phyloP scores from a whole-genome alignment of 1,284 basidiomycete genomes.

The Anthracocystis panici-leucophaei region DNA sequence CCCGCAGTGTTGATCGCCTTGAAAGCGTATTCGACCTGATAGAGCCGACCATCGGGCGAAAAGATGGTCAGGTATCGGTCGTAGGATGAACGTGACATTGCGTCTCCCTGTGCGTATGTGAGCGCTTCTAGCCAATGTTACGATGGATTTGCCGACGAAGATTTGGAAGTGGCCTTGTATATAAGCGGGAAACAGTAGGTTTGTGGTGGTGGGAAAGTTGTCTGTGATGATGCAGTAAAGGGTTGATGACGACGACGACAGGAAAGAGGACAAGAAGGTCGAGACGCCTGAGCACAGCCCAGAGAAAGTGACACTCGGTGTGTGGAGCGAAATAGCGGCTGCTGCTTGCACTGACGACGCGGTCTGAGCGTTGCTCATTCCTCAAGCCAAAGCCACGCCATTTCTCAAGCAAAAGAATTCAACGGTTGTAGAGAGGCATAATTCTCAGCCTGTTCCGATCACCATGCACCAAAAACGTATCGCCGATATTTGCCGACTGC shows the following conservation, averaged over 20 bases:
- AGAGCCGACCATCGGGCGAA: constrained; percentile 68
- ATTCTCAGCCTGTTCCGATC: constrained; percentile 20
- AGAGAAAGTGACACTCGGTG: constrained; percentile 40
- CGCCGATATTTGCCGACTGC: constrained; percentile 9
- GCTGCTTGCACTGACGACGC: constrained; percentile 44
- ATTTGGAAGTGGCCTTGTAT: too few species aligned
- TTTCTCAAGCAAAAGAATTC: not conserved
- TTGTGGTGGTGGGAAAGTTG: too few species aligned
- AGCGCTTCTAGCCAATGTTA: not conserved
- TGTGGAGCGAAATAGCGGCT: constrained; percentile 30
- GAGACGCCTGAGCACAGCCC: not conserved
- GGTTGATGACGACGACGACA: too few species aligned
- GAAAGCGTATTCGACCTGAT: constrained; percentile 83
- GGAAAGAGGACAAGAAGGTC: too few species aligned
- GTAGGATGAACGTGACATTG: constrained; percentile 68
- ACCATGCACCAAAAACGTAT: constrained; percentile 9
- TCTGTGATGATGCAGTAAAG: too few species aligned
- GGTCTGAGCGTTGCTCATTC: constrained; percentile 31
- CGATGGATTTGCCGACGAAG: too few species aligned
- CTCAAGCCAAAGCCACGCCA: not conserved
- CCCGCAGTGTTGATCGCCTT: constrained; percentile 98
- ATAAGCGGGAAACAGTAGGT: too few species aligned
- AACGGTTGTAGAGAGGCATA: constrained; percentile 12
- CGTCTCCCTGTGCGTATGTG: constrained; percentile 1
- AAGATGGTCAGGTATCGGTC: constrained; percentile 69